Evolutionary conservation across 352 stramenopile genomes (phyloP), one percentile per base, ranked within the genome.

Genomic region (Pythium oligandrum): DNA sequence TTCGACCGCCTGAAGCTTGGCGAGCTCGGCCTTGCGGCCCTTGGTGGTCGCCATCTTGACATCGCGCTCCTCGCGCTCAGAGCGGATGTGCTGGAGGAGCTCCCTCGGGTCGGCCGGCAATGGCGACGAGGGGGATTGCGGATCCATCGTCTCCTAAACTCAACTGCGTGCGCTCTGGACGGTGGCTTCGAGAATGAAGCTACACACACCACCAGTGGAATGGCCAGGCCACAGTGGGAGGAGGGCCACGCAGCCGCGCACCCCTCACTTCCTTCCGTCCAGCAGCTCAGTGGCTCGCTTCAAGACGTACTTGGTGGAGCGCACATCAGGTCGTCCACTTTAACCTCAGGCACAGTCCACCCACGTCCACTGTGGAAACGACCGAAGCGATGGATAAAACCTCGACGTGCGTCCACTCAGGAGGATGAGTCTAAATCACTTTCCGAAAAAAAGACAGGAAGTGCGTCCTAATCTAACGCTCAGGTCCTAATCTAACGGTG

Each of bases 11-110:
- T 76, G 69, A 26, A 94, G 64, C 59, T 90, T 84, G 56, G 75
- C 64, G 37, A 93, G 71, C 63, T 94, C 84, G 30, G 78, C 77
- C 40, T 74, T 75, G 33, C 79, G 70, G 33, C 70, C 82, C 9
- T 57, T 57, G 55, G 68, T 72, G 39, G 81, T 88, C 36, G 74
- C 64, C 78, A 88, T 88, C 48, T 65, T 71, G 51, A 61, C 68
- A 48, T 77, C 70, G 61, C 65, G 75, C 47, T 73, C 67, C 40
- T 61, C 65, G 48, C 59, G 53, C 50, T 75, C 50, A 8, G 38
- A 42, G 7, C 12, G 7, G 7, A 42, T 45, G 36, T 33, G 56
- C 32, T 33, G 60, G 40, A 33, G 50, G 35, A 9, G 5, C 11
- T 36, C 49, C n/a, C 4, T 38, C 37, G 59, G n/a, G 42, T 44